Evolutionary conservation across 768 basidiomycete genomes (phyloP), one percentile per base, ranked within the genome.

Genomic region (Fistulinella prunicolor): DNA sequence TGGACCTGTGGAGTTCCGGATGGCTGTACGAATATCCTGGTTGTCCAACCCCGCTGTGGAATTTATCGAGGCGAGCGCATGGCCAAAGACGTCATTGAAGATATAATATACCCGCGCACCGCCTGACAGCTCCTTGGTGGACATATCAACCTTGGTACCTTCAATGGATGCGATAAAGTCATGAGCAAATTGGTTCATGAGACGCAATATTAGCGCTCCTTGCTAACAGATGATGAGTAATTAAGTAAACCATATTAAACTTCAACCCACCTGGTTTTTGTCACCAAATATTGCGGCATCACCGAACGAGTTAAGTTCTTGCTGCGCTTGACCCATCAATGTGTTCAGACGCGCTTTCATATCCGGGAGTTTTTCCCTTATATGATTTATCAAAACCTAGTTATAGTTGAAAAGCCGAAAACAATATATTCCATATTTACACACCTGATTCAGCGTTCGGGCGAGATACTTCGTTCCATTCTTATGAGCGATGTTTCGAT

Each of bases 271-370:
- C 74, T 87, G 86, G 63, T 96, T 93, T 58, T 83, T 84, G 72
- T 94, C 94, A 6, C 93, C 95, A 52, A 89, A 89, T 60, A 91
- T 79, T 2, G 92, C 92, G 10, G 89, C 79, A 61, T 96, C 96
- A 17, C 96, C 96, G 62, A 96, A 98, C 5, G 94, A 86, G 69
- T 92, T 91, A 36, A 99, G 79, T 67, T 99, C 96, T 66, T 99
- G 96, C 63, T 97, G 95, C 8, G 96, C 93, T 71, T 99, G 96
- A 14, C 95, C 94, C 91, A 98, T 98, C 20, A 97, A 72, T 3
- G 96, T 99, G 64, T 98, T 99, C 50, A 99, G 72, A 17, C 94
- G 80, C 14, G 96, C 96, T 68, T 99, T 99, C 96, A 99, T 98
- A 68, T 99, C 96, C 0, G 96, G 96, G 30, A 99, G 78, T 69